Evolutionary conservation across 1,284 basidiomycete genomes (phyloP), one percentile per base, ranked within the genome.

Genomic region (Cutaneotrichosporon spelunceum): DNA sequence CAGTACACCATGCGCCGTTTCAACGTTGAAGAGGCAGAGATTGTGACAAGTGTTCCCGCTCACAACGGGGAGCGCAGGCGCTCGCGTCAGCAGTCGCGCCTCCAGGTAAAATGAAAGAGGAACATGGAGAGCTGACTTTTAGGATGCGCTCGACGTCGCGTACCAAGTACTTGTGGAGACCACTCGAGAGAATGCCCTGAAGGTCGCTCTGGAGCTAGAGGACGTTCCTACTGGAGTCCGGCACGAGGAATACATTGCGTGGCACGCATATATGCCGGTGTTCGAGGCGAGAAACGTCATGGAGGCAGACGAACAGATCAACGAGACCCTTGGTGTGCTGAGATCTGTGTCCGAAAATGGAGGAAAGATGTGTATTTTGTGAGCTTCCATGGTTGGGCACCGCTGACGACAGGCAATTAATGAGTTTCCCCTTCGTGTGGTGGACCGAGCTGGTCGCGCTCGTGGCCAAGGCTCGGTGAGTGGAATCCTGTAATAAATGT

Each of bases 401-500:
- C 36, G 59, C 60, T 66, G 16, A 65, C 57, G 2, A 8, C 57
- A 76, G 77, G 36, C 72, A 74, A 1, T 68, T 78, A 62, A 69
- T 70, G 16, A 72, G 71, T 34, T 79, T 79, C 64, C 73, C 77
- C 2, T 79, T 77, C 75, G 65, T 72, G 3, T 76, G 75, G 57
- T 67, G 63, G 62, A 58, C 68, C 34, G 75, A 78, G 57, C 59
- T 79, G 10, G 44, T 76, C 23, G 65, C 70, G 30, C 63, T 78
- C 10, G 56, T 53, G 27, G 21, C 42, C 10, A 48, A 42, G 47
- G n/a, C 23, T n/a, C n/a, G 1, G 9, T 23, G 33, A 36, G 13
- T 33, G 30, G 30, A 14, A 34, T 30, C 8, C 14, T 42, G 39
- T 42, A 42, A 16, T 10, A 53, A n/a, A 36, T 8, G 23, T 24